phyloP scores from a whole-genome alignment of 129 eudicot species.

The Ambrosia artemisiifolia region DNA sequence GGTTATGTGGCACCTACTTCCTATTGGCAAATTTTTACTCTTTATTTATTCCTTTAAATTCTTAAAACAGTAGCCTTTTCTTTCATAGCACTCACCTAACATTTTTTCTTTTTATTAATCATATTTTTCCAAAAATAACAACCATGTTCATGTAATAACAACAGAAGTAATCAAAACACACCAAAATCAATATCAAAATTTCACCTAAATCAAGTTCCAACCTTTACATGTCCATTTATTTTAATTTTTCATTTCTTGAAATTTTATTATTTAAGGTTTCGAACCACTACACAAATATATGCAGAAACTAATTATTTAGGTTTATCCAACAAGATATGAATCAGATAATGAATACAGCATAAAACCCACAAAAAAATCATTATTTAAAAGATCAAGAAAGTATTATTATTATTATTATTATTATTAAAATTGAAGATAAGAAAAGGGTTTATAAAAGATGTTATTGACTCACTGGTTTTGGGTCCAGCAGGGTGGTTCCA shows the following conservation, averaged over 20 bases:
- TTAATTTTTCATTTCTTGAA: not conserved
- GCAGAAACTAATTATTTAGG: not conserved
- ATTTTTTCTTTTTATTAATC: not conserved
- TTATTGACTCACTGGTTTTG: slow-evolving; percentile 59
- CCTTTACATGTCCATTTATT: not conserved
- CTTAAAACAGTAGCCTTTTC: not conserved
- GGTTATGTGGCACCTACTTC: too few relatives aligned
- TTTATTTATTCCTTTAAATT: not conserved
- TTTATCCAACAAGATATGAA: slow-evolving; percentile 12
- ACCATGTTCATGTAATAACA: not conserved
- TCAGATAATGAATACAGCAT: not conserved
- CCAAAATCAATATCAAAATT: too few relatives aligned
- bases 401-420: not conserved
- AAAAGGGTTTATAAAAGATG: not conserved
- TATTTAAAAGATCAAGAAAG: not conserved
- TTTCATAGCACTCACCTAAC: not conserved
- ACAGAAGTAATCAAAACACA: not conserved
- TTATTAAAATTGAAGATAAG: not conserved
- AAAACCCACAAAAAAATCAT: slow-evolving; percentile 17
- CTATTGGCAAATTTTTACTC: not conserved
- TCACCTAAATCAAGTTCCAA: not conserved
- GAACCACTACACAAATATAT: not conserved
- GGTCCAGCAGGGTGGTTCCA: slow-evolving; percentile 99
- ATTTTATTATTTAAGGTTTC: not conserved
- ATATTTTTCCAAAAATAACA: not conserved